Conservation (phyloP, 768 basidiomycete genomes). For the Mycena leptocephala region DNA sequence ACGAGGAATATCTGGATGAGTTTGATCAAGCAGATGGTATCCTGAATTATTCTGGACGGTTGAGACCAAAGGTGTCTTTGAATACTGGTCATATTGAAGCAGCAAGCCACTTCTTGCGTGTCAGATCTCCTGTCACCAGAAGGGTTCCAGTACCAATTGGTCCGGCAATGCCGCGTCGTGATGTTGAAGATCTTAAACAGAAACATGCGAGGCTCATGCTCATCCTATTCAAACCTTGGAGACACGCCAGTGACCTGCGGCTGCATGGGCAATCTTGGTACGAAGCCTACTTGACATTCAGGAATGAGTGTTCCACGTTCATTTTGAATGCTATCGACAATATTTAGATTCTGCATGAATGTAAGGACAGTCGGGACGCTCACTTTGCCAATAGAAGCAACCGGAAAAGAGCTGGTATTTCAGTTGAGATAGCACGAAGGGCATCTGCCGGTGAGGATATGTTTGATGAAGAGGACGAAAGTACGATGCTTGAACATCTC, state of each 20-base stretch:
- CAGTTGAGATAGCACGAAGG: not conserved
- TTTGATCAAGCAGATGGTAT: too few species aligned
- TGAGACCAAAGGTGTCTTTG: too few species aligned
- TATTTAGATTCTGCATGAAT: slow-evolving; percentile 19
- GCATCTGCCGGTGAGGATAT: not conserved
- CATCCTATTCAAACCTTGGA: not conserved
- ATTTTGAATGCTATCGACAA: slow-evolving; percentile 28
- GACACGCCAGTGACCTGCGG: not conserved
- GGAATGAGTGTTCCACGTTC: not conserved
- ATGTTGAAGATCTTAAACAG: not conserved
- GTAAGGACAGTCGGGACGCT: slow-evolving; percentile 14
- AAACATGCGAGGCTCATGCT: not conserved
- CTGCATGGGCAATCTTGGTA: not conserved
- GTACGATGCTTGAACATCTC: not conserved
- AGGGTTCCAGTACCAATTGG: not conserved
- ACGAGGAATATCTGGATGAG: too few species aligned
- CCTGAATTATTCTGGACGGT: too few species aligned
- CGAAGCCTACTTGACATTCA: not conserved
- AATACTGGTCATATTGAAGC: too few species aligned
- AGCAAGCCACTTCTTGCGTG: too few species aligned
- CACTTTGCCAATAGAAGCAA: not conserved
- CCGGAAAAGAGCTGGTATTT: not conserved
- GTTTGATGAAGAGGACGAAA: not conserved
- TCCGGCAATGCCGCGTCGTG: not conserved
- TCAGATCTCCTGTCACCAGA: too few species aligned